These are phyloP conservation scores for Trypanosoma vivax DNA, from an alignment of 208 protist genomes.

Conservation along the genomic window DNA sequence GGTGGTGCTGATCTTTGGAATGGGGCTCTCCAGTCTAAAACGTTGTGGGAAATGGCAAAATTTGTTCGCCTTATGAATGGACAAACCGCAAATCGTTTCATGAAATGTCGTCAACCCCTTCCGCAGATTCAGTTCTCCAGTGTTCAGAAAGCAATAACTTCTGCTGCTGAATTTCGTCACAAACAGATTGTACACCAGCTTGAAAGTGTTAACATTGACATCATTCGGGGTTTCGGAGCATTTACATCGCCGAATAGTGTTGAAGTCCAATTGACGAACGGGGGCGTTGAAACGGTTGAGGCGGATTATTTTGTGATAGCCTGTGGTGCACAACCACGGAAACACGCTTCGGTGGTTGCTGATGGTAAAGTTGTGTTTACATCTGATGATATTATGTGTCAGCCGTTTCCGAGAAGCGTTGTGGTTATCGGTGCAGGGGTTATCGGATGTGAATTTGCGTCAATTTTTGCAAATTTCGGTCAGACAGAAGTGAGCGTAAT, in stretches of 20 bases:
- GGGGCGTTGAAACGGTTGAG: slow-evolving; percentile 37
- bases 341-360: slow-evolving; percentile 50
- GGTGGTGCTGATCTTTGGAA: slow-evolving; percentile 89
- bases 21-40: slow-evolving; percentile 86
- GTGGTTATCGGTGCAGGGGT: slow-evolving; percentile 90
- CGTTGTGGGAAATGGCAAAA: slow-evolving; percentile 88
- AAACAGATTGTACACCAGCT: slow-evolving; percentile 67
- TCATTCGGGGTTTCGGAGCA: slow-evolving; percentile 36
- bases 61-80: slow-evolving; percentile 54
- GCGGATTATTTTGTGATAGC: slow-evolving; percentile 88
- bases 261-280: slow-evolving; percentile 29
- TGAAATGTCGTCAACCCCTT: slow-evolving; percentile 40
- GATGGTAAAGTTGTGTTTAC: slow-evolving; percentile 86
- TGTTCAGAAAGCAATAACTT: slow-evolving; percentile 43
- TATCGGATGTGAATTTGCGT: slow-evolving; percentile 89
- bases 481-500: slow-evolving; percentile 82
- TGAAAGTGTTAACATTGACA: slow-evolving; percentile 31
- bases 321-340: slow-evolving; percentile 68
- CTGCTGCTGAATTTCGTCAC: slow-evolving; percentile 59
- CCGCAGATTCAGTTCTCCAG: slow-evolving; percentile 53
- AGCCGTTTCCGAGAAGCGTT: slow-evolving; percentile 80
- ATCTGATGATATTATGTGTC: slow-evolving; percentile 83
- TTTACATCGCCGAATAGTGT: slow-evolving; percentile 54
- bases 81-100: slow-evolving; percentile 39
- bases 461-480: slow-evolving; percentile 88